Base-by-base conservation (phyloP, 352 stramenopile genomes). In the Phytophthora litchii region DNA sequence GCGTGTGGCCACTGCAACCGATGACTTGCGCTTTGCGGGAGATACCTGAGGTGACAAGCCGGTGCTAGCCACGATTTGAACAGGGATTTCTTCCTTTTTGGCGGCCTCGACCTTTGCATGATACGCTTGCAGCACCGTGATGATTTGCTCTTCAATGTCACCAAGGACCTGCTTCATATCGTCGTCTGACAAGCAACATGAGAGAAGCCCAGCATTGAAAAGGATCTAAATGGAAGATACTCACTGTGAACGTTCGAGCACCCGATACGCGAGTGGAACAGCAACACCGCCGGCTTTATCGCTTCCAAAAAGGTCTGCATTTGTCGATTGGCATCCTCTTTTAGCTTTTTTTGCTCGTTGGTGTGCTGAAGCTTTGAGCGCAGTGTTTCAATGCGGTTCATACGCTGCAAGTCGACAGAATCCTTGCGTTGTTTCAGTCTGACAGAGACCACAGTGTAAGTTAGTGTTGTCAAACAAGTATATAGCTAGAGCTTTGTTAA, bases 401-500 rank as follows among this genome's bases (percentile, higher is more conserved):
- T 81, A 10, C 80, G 74, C 56, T 94, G 83, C 14, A 89, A 86
- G 47, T 92, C 79, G 3, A 86, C 78, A 12, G 83, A 87, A 43
- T 94, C 83, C 25, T 94, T 94, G 36, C 82, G 76, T 27, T 91
- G 82, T 48, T 94, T 94, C 19, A 94, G 51, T 40, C 85, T 94
- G 36, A 20, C 45, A 5, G 10, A 35, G 2, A 31, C 46, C 0
- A 49, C 8, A 27, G 23, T 32, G 25, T 32, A 1, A 53, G n/a
- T n/a, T n/a, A n/a, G 23, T 27, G 23, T 27, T 27, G 38, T 44
- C 27, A 54, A 19, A 20, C 21, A 48, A 59, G n/a, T n/a, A n/a
- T n/a, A 29, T 37, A 8, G 4, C 13, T 19, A 25, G 1, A n/a
- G n/a, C n/a, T n/a, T n/a, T n/a, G n/a, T n/a, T n/a, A n/a, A n/a